phyloP scores from a whole-genome alignment of 2,329 filamentous ascomycete species.

The Pseudogymnoascus sp. region DNA sequence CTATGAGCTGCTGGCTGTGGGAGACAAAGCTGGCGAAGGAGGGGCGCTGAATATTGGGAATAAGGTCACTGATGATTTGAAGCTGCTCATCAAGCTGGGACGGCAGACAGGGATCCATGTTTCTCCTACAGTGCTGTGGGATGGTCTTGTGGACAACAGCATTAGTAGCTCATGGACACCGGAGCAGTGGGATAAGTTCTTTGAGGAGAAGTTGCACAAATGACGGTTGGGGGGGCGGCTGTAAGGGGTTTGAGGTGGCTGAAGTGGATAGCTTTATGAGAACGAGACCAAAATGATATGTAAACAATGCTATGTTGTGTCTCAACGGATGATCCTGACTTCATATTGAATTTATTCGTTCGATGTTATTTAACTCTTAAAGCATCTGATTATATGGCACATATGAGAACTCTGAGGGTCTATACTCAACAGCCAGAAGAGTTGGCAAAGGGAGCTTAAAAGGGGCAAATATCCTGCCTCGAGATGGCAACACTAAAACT shows the following conservation, averaged over 20 bases:
- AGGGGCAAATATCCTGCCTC: neutral
- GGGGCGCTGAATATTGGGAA: conserved; percentile 74
- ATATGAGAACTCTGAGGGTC: too few relatives aligned
- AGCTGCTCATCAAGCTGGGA: conserved; percentile 73
- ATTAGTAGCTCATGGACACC: conserved; percentile 72
- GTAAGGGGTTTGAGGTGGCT: neutral
- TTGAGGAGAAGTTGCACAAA: conserved; percentile 48
- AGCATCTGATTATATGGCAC: neutral
- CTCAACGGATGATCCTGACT: neutral
- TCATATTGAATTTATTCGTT: neutral
- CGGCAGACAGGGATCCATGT: conserved; percentile 79
- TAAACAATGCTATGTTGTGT: neutral
- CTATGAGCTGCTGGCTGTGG: conserved; percentile 60
- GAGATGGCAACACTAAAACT: conserved; percentile 23
- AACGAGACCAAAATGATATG: neutral
- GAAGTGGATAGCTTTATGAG: neutral
- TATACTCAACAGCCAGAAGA: too few relatives aligned
- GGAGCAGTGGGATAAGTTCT: conserved; percentile 81
- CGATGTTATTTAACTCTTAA: too few relatives aligned
- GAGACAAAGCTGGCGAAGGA: conserved; percentile 58
- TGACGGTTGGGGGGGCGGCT: neutral
- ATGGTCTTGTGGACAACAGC: conserved; percentile 73
- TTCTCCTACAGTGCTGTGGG: conserved; percentile 81
- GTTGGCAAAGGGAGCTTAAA: too few relatives aligned
- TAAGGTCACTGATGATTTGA: conserved; percentile 74